Base-by-base conservation (phyloP, 306 rosid species). In the Herpetospermum pedunculosum region DNA sequence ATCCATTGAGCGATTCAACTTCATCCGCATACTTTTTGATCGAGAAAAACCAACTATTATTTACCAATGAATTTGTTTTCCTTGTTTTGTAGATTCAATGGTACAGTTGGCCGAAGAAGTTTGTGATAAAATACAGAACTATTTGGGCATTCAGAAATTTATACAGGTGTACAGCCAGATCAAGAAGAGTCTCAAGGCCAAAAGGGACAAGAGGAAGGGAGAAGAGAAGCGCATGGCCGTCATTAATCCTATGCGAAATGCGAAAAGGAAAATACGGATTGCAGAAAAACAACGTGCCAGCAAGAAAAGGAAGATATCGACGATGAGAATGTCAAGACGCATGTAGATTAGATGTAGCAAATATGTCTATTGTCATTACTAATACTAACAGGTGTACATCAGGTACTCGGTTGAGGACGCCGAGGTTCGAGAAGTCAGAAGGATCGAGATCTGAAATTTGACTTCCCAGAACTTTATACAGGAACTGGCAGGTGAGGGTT, bases 171-270 rank as follows among this genome's bases (percentile, higher is more conserved):
- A 85, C 80, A 84, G 79, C 53, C 87, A 76, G 72, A 86, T 86
- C 79, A 81, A 90, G 83, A 94, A 85, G 84, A 75, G 79, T 62
- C 86, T 89, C 28, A 81, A 81, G 76, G 76, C 76, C 26, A 94
- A 88, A 74, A 83, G 98, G 83, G 90, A 85, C 55, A 85, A 87
- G 88, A 91, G 92, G 85, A 94, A 85, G 75, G 88, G 80, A 32
- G 92, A 84, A 80, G 92, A 86, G 80, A 91, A 94, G 80, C 78
- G 83, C 48, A 84, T 94, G 97, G 98, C 98, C 29, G 98, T 89
- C 32, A 76, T 81, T 30, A 82, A 94, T 84, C 95, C 98, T 0
- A 77, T 79, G 90, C 87, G 87, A 52, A 86, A 89, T 62, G 94
- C 97, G 21, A 89, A 91, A 81, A 80, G 97, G 77, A 94, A 91